Base-by-base conservation (phyloP, 768 basidiomycete genomes). In the Mycena alexandri region DNA sequence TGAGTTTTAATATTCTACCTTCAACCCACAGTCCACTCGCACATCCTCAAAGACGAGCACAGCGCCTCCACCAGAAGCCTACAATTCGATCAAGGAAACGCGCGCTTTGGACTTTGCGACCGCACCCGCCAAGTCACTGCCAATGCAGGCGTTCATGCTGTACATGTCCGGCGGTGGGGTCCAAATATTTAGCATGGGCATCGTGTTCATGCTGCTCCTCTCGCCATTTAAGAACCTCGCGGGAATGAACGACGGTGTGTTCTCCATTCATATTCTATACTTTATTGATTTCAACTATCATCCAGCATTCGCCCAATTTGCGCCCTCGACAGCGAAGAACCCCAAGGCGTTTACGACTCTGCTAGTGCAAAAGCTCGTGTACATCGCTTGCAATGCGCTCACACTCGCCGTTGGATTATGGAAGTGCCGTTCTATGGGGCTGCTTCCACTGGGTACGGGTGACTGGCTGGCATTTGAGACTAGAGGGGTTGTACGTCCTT, bases 91-190 rank as follows among this genome's bases (percentile, higher is more conserved):
- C 66, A 94, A 94, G 75, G 87, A 87, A 69, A 90, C 86, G 73
- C 89, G 93, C 29, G 94, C 94, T 47, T 94, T 94, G 92, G 93
- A 95, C 68, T 83, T 93, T 46, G 94, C 94, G 43, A 86, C 90
- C 54, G 82, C 87, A 5, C 96, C 96, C 1, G 94, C 93, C 38
- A 98, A 98, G 79, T 89, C 90, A 16, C 85, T 98, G 29, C 96
- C 96, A 5, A 98, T 98, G 96, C 95, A 98, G 75, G 95, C 92
- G 6, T 93, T 98, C 81, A 98, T 98, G 96, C 85, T 98, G 38
- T 98, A 98, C 87, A 97, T 98, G 93, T 96, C 95, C 22, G 96
- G 96, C 41, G 91, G 94, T 14, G 94, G 95, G 55, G 92, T 98
- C 16, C 96, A 98, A 79, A 92, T 98, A 47, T 98, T 98, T 79